These are phyloP conservation scores for Actinidia arguta DNA, from an alignment of 179 eudicot genomes.

Conservation along the genomic window DNA sequence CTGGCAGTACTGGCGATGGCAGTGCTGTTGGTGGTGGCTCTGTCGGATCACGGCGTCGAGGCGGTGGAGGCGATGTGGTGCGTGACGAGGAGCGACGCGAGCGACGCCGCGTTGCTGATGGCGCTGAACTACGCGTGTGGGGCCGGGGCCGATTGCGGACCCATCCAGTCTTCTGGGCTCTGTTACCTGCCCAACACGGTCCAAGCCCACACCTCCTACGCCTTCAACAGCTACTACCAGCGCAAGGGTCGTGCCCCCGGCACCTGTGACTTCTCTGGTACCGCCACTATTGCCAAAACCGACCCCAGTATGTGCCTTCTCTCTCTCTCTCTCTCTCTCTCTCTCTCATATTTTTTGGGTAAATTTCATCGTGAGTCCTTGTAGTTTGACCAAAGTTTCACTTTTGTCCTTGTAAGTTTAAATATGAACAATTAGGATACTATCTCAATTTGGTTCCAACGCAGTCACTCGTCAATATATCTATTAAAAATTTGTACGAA, in stretches of 20 bases:
- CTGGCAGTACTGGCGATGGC: background rate
- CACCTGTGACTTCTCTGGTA: constrained; percentile 65
- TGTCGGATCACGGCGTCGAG: background rate
- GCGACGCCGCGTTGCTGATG: constrained; percentile 50
- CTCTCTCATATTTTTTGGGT: no score
- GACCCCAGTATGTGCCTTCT: constrained; percentile 64
- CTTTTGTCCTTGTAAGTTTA: no score
- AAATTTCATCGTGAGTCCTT: no score
- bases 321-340: background rate
- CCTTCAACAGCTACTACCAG: constrained; percentile 80
- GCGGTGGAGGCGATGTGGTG: constrained; percentile 64
- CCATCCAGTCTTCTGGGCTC: constrained; percentile 57
- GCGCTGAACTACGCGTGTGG: constrained; percentile 84
- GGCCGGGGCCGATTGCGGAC: constrained; percentile 80
- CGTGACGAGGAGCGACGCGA: constrained; percentile 80
- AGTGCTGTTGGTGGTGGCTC: constrained; percentile 2
- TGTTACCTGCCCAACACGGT: constrained; percentile 83
- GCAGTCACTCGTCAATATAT: no score
- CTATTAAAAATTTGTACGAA: no score
- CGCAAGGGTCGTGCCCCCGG: constrained; percentile 57
- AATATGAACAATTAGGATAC: no score
- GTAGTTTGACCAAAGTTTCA: no score
- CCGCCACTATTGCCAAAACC: constrained; percentile 74
- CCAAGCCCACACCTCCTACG: constrained; percentile 90
- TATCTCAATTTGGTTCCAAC: no score